These are phyloP conservation scores for Chlorella sp. DNA, from an alignment of 139 green algal genomes.

Conservation along the genomic window DNA sequence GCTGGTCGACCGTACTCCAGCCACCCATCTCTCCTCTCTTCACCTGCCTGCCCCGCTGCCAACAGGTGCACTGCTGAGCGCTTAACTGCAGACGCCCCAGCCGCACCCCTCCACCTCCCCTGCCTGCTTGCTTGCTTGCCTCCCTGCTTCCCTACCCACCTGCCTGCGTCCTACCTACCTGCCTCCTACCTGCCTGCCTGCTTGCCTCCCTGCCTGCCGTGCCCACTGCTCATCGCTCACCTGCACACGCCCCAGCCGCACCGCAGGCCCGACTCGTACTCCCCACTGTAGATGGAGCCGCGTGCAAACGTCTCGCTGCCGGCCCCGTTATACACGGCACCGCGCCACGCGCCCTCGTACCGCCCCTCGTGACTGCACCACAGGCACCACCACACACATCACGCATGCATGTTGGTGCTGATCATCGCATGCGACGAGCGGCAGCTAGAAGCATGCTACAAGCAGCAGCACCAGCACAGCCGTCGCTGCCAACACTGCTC, in stretches of 20 bases:
- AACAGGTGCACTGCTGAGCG: no score
- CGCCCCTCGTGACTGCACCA: constrained; percentile 34
- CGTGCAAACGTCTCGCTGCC: constrained; percentile 61
- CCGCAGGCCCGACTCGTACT: constrained; percentile 42
- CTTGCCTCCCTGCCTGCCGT: background rate
- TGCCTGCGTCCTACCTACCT: no score
- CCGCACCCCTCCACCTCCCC: background rate
- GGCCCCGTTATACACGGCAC: constrained; percentile 48
- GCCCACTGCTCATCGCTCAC: background rate
- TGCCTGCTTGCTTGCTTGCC: background rate
- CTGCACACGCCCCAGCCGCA: constrained; percentile 53
- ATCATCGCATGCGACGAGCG: no score
- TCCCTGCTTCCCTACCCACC: background rate
- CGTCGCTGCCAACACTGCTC: no score
- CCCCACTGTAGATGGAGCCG: constrained; percentile 53
- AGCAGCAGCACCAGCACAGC: no score
- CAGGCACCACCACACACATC: background rate
- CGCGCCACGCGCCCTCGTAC: constrained; percentile 43
- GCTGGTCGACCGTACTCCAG: no score
- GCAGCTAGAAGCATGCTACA: no score
- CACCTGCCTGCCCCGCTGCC: no score
- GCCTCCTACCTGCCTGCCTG: no score
- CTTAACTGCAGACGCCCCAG: no score
- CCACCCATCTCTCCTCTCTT: no score
- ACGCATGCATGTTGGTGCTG: no score